A percentile compares a stretch with the other conserved stretches of the same genome.
These are phyloP conservation scores for Carex pumila DNA, from an alignment of 176 grass and related monocot species.

Conservation along the genomic window DNA sequence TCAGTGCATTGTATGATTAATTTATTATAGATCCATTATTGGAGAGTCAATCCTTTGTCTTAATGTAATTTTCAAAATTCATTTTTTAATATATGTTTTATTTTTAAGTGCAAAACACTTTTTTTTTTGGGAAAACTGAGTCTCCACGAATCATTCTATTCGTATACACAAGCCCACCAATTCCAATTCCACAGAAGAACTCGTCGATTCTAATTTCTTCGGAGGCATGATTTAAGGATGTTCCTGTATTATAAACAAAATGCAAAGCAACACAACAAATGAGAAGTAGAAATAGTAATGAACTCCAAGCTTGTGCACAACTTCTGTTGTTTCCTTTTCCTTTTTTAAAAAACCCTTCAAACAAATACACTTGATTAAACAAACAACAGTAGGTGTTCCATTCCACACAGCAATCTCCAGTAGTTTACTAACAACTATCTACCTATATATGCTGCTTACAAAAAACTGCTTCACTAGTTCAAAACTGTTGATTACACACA, in stretches of 20 bases:
- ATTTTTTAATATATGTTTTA: too few species aligned
- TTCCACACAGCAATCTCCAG: neutral
- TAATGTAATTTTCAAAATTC: too few species aligned
- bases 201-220: neutral
- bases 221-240: neutral
- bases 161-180: neutral
- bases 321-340: neutral
- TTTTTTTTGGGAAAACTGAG: too few species aligned
- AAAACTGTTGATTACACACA: constrained; percentile 16
- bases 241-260: neutral
- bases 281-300: neutral
- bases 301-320: neutral
- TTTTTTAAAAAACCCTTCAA: constrained; percentile 14
- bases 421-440: neutral
- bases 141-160: too few species aligned
- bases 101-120: too few species aligned
- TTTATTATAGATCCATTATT: too few species aligned
- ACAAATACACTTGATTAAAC: constrained; percentile 8
- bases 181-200: neutral
- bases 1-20: too few species aligned
- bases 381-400: neutral
- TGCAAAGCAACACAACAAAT: neutral
- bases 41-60: too few species aligned
- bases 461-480: constrained; percentile 6
- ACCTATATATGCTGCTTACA: constrained; percentile 5